Percentiles rank a stretch among this genome's conserved stretches.
These are phyloP conservation scores for Cytospora leucostoma DNA, from an alignment of 2,329 filamentous ascomycete genomes.

Conservation along the genomic window DNA sequence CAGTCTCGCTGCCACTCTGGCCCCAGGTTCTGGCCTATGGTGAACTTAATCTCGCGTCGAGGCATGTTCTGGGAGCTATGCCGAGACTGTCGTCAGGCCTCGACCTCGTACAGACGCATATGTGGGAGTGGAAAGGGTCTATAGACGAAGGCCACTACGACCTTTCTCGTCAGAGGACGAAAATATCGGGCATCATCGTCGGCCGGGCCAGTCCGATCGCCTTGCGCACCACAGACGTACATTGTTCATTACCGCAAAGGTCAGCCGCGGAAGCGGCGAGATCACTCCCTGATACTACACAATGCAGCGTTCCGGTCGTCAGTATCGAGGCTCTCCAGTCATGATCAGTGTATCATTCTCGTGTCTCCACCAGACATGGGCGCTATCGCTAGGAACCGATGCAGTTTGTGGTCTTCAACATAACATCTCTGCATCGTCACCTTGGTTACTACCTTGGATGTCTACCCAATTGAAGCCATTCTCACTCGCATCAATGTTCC, in stretches of 20 bases:
- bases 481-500: not conserved
- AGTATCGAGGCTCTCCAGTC: not conserved
- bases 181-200: not conserved
- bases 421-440: not conserved
- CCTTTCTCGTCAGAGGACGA: not conserved
- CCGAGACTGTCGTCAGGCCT: not conserved
- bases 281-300: not conserved
- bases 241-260: not conserved
- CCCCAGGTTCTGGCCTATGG: not conserved
- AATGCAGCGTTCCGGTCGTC: not conserved
- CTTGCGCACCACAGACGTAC: not conserved
- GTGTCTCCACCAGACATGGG: not conserved
- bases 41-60: not conserved
- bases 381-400: not conserved
- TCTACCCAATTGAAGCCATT: not conserved
- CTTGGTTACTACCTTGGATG: too few relatives aligned
- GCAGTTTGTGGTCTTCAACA: not conserved
- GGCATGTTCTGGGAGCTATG: not conserved
- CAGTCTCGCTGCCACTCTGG: not conserved
- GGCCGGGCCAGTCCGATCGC: not conserved
- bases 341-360: not conserved
- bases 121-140: not conserved
- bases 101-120: not conserved
- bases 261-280: not conserved
- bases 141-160: not conserved